phyloP scores from a whole-genome alignment of 169 alveolate genomes.

The Perkinsus olseni region DNA sequence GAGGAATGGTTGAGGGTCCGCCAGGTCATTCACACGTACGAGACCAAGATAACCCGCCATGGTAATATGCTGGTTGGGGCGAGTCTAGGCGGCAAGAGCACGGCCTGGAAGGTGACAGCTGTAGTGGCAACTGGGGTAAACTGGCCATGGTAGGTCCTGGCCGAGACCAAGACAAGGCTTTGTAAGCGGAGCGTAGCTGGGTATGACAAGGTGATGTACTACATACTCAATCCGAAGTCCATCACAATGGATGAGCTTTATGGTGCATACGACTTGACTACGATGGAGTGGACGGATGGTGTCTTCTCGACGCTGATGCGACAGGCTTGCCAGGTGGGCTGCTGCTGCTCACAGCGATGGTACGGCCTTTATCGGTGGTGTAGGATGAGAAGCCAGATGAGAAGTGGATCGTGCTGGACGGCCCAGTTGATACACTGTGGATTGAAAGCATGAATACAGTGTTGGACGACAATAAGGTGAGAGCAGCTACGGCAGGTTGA shows the following conservation, averaged over 20 bases:
- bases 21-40: conserved; percentile 73
- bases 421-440: conserved; percentile 93
- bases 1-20: not conserved
- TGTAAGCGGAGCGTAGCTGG: conserved; percentile 32
- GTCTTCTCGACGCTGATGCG: conserved; percentile 76
- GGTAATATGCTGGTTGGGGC: conserved; percentile 97
- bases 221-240: conserved; percentile 84
- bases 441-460: conserved; percentile 87
- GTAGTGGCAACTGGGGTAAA: conserved; percentile 40
- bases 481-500: conserved; percentile 38
- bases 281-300: conserved; percentile 89
- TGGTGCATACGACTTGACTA: conserved; percentile 70
- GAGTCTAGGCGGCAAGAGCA: conserved; percentile 89
- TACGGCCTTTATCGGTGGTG: conserved; percentile 16
- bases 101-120: conserved; percentile 61
- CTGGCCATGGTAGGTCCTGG: conserved; percentile 41
- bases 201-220: conserved; percentile 37
- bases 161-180: conserved; percentile 38
- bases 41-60: conserved; percentile 85
- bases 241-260: conserved; percentile 72
- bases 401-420: conserved; percentile 85
- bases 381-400: conserved; percentile 68
- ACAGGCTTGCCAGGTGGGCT: conserved; percentile 43
- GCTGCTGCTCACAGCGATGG: not conserved
- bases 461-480: conserved; percentile 84